Conservation (phyloP, 192 early-diverging fungal species). For the Allomyces arbusculus region DNA sequence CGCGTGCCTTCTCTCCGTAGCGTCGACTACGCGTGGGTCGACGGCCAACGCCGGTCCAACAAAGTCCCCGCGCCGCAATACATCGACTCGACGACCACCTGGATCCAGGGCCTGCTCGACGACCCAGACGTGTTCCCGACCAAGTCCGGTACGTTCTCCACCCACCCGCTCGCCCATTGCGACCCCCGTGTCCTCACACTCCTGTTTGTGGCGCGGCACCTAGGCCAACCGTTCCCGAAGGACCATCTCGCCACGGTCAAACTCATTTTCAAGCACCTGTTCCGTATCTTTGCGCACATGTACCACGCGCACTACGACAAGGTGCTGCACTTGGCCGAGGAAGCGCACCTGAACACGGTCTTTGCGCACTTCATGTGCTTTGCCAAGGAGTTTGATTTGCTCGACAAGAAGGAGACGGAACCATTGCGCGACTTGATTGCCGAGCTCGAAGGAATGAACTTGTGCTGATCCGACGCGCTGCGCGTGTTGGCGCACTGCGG, state of each 20-base stretch:
- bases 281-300: slow-evolving; percentile 81
- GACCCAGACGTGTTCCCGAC: slow-evolving; percentile 88
- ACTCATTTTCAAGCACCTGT: slow-evolving; percentile 63
- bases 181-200: neutral
- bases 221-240: slow-evolving; percentile 68
- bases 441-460: slow-evolving; percentile 4
- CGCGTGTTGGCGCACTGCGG: no score
- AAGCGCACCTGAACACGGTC: slow-evolving; percentile 84
- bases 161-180: neutral
- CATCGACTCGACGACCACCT: slow-evolving; percentile 76
- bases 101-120: slow-evolving; percentile 65
- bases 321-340: slow-evolving; percentile 57
- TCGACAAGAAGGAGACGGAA: slow-evolving; percentile 75
- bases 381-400: slow-evolving; percentile 73
- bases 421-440: slow-evolving; percentile 62
- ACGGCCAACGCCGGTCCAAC: slow-evolving; percentile 52
- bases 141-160: slow-evolving; percentile 41
- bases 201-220: neutral
- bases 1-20: slow-evolving; percentile 6
- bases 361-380: slow-evolving; percentile 93
- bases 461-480: no score
- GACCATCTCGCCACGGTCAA: slow-evolving; percentile 47
- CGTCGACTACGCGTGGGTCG: slow-evolving; percentile 80
- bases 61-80: slow-evolving; percentile 88
- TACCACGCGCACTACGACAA: slow-evolving; percentile 79